Conservation (phyloP, 805 yeast genomes). For the Wickerhamiella bombiphila region DNA sequence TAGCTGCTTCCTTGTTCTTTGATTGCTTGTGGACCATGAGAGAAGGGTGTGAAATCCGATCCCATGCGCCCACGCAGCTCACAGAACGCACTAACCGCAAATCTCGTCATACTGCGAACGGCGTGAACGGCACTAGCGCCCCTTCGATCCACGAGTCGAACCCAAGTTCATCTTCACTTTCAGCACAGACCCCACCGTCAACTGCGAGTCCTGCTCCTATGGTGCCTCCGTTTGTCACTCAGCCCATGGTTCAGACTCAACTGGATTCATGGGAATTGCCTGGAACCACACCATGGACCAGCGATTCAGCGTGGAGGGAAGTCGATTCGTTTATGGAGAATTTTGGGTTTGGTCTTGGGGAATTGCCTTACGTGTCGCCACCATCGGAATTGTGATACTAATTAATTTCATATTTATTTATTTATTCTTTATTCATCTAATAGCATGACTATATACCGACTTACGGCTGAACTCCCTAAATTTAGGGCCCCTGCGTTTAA, state of each 20-base stretch:
- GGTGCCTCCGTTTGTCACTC: not conserved
- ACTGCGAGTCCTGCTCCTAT: not conserved
- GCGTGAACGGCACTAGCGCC: not conserved
- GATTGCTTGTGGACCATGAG: conserved; percentile 76
- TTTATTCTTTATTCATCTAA: not conserved
- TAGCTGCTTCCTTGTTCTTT: conserved; percentile 86
- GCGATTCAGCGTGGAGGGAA: conserved; percentile 50
- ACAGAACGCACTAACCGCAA: conserved; percentile 4
- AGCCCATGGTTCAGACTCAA: not conserved
- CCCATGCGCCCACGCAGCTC: conserved; percentile 24
- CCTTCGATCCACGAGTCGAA: not conserved
- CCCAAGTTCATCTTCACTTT: not conserved
- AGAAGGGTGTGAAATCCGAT: conserved; percentile 69
- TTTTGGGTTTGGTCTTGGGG: conserved; percentile 46
- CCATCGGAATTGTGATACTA: not conserved
- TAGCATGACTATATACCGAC: not conserved
- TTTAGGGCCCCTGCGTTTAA: too few species aligned
- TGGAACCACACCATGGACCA: not conserved
- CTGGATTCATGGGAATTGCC: too few species aligned
- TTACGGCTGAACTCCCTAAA: too few species aligned
- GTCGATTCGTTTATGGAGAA: conserved; percentile 84
- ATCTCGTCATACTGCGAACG: not conserved
- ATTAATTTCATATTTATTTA: not conserved
- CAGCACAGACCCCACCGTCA: not conserved
- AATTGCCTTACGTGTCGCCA: conserved; percentile 13